Conservation (phyloP, 495 filamentous ascomycete species). For the Trichocladium uniseriatum region DNA sequence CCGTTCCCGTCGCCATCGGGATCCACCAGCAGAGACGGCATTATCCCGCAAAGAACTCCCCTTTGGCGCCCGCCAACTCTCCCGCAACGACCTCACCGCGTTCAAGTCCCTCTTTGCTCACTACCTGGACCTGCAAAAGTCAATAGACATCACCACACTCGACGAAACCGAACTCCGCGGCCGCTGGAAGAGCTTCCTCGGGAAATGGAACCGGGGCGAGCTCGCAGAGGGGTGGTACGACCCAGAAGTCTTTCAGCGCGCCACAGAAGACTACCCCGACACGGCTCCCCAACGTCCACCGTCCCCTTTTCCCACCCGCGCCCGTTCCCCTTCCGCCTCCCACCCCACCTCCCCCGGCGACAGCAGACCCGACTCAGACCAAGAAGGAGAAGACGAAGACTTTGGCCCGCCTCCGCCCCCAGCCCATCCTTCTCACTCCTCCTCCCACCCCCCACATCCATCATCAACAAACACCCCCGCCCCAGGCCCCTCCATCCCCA, state of each 20-base stretch:
- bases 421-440: slow-evolving; percentile 19
- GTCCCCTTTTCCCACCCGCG: too few relatives aligned
- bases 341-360: background rate
- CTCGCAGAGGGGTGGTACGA: slow-evolving; percentile 93
- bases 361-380: slow-evolving; percentile 28
- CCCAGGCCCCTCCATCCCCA: slow-evolving; percentile 67
- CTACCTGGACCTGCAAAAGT: slow-evolving; percentile 89
- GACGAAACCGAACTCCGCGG: slow-evolving; percentile 63
- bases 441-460: background rate
- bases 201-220: slow-evolving; percentile 92
- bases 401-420: slow-evolving; percentile 60
- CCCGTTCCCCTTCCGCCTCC: background rate
- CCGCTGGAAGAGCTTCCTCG: slow-evolving; percentile 86
- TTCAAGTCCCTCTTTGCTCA: slow-evolving; percentile 69
- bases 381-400: slow-evolving; percentile 51
- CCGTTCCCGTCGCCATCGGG: slow-evolving; percentile 2
- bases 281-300: background rate
- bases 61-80: slow-evolving; percentile 52
- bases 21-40: background rate
- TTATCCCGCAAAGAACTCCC: slow-evolving; percentile 43
- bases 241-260: slow-evolving; percentile 47
- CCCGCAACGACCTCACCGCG: slow-evolving; percentile 50
- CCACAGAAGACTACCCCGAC: background rate
- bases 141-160: slow-evolving; percentile 53
- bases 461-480: slow-evolving; percentile 9